Base-by-base conservation (phyloP, 2,329 filamentous ascomycete genomes). In the Pseudogymnoascus sp. region DNA sequence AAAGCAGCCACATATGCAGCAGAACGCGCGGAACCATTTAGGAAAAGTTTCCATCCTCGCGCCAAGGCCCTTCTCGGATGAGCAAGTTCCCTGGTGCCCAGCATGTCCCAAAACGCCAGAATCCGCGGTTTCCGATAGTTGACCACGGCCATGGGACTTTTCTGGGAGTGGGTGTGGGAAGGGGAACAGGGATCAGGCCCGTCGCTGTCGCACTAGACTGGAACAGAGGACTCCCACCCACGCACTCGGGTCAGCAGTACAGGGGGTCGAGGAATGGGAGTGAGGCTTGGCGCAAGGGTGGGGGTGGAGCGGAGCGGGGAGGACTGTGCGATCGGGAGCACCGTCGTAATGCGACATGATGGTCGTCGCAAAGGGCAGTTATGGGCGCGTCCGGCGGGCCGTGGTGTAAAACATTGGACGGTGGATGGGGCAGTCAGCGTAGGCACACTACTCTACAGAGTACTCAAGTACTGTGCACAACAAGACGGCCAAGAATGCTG, bases 341-440 rank as follows among this genome's bases (percentile, higher is more conserved):
- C n/a, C 25, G 25, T 30, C 45, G 25, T 52, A 52, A 52, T 52
- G 45, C 8, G 45, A 52, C 45, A 8, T 52, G 25, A 52, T 52
- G 22, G 9, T 49, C 8, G 30, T 33, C 45, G 45, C 45, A 52
- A 52, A 30, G 45, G 45, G 23, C 45, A 52, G 45, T 52, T 30
- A 16, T 52, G 45, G 45, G 45, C 45, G 45, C 45, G 45, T 52
- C 45, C 45, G 45, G 45, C 45, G 45, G 45, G 45, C 25, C 45
- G n/a, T 52, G 45, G 8, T 30, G 45, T 52, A 52, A 52, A 52
- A 30, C 45, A 30, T 52, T 52, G 8, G 14, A 30, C 4, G 8
- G 25, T 30, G 45, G 45, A 52, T 23, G 25, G 25, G 22, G 22
- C 41, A 14, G 45, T 25, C 45, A 52, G 30, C n/a, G 25, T 16